Percentiles rank a stretch among this genome's conserved stretches.
These are phyloP conservation scores for Botrytis tulipae DNA, from an alignment of 2,329 filamentous ascomycete genomes.

Conservation along the genomic window DNA sequence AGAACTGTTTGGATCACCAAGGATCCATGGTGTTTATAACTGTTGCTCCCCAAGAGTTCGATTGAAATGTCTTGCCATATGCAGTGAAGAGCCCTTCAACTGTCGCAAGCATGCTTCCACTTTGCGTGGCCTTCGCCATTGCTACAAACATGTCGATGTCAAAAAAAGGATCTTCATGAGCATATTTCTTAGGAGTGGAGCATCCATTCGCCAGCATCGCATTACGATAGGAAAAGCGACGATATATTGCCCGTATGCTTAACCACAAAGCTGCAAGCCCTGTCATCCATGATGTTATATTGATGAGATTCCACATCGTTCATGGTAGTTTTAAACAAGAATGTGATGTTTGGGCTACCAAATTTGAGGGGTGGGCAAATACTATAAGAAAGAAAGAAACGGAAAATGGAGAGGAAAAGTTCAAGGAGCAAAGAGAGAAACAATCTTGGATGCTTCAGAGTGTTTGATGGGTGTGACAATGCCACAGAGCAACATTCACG, in stretches of 20 bases:
- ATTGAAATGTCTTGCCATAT: slow-evolving; percentile 19
- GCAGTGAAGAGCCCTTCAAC: slow-evolving; percentile 3
- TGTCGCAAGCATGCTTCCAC: slow-evolving; percentile 1
- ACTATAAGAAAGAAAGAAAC: background rate
- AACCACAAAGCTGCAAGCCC: background rate
- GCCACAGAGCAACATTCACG: background rate
- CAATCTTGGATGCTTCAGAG: background rate
- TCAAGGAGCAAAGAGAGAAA: background rate
- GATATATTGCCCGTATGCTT: background rate
- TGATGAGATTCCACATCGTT: background rate
- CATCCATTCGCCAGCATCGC: background rate
- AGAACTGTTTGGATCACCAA: slow-evolving; percentile 56
- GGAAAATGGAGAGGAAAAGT: background rate
- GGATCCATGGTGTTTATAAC: slow-evolving; percentile 45
- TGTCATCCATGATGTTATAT: background rate
- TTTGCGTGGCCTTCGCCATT: background rate
- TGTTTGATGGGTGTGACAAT: background rate
- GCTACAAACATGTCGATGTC: background rate
- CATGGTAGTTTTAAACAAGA: background rate
- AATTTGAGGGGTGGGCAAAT: background rate
- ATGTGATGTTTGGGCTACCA: background rate
- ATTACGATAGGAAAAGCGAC: background rate
- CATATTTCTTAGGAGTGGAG: background rate
- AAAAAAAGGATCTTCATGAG: background rate
- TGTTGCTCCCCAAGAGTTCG: slow-evolving; percentile 12